Conservation (phyloP, 768 basidiomycete species). For the Collybiopsis luxurians region DNA sequence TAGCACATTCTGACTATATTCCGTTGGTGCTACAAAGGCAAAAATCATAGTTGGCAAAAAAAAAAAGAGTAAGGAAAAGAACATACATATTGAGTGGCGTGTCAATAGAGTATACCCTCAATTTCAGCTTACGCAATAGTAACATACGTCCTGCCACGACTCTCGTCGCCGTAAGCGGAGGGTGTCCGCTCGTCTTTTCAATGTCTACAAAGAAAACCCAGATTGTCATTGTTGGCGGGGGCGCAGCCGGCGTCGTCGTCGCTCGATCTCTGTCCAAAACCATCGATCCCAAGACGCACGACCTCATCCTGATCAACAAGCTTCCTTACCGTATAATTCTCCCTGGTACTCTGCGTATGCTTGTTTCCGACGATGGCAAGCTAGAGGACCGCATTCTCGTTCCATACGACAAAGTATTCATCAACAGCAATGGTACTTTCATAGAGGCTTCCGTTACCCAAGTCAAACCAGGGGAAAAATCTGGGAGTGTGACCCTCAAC, state of each 20-base stretch:
- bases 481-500: slow-evolving; percentile 43
- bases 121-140: no score
- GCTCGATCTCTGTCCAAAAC: slow-evolving; percentile 45
- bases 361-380: slow-evolving; percentile 40
- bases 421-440: slow-evolving; percentile 42
- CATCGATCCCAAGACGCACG: slow-evolving; percentile 46
- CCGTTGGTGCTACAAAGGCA: no score
- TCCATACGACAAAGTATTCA: slow-evolving; percentile 41
- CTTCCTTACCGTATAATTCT: slow-evolving; percentile 50
- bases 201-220: neutral
- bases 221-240: slow-evolving; percentile 57
- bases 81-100: no score
- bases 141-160: no score
- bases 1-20: no score
- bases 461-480: slow-evolving; percentile 23
- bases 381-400: slow-evolving; percentile 32
- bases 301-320: slow-evolving; percentile 52
- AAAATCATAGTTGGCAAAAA: no score
- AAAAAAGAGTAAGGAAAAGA: no score
- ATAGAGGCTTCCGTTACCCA: slow-evolving; percentile 36
- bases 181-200: no score
- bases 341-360: slow-evolving; percentile 49
- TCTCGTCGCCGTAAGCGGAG: no score
- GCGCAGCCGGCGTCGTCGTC: slow-evolving; percentile 43
- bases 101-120: no score